Base-by-base conservation (phyloP, 176 grass and related monocot species). In the Eremochloa ophiuroides region DNA sequence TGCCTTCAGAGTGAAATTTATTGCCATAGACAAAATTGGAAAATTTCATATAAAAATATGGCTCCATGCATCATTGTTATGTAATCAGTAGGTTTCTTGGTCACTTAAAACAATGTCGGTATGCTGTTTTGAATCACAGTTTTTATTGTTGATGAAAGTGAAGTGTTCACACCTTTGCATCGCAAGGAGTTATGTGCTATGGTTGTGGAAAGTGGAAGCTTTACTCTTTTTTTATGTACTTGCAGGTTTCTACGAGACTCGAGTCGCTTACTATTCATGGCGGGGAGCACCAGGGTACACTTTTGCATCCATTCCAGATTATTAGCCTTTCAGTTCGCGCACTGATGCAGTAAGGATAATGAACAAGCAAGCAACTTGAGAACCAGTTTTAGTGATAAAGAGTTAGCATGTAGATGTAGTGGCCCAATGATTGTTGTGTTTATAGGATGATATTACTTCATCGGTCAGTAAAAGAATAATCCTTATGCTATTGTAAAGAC, bases 181-280 rank as follows among this genome's bases (percentile, higher is more conserved):
- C 22, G 30, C 6, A 55, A 39, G 4, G 9, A 83, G 20, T 31
- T 58, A 17, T 59, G 58, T 73, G 12, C 22, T 73, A 78, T 79
- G 35, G 6, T 30, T 73, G 15, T 28, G 4, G 22, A 68, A 60
- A 46, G 50, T 5, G 10, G 41, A 66, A 77, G 13, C 4, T 25
- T 74, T 35, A 70, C 22, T 25, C 62, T 20, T 43, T 55, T 76
- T 23, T 71, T 11, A 47, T 10, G 26, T 48, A 27, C 50, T 70
- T 90, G n/a, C 84, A 95, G 92, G 92, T 39, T 95, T 95, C 73
- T 98, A 95, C 46, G 95, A 98, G 82, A 95, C 90, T 83, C 88
- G 92, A 23, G 88, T 98, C 84, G 92, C 92, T 64, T 98, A 98
- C 75, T 98, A 95, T 81, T 98, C 95, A 25, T 98, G 88, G 92